Conservation (phyloP, 2,329 filamentous ascomycete species). For the Ilyonectria destructans region DNA sequence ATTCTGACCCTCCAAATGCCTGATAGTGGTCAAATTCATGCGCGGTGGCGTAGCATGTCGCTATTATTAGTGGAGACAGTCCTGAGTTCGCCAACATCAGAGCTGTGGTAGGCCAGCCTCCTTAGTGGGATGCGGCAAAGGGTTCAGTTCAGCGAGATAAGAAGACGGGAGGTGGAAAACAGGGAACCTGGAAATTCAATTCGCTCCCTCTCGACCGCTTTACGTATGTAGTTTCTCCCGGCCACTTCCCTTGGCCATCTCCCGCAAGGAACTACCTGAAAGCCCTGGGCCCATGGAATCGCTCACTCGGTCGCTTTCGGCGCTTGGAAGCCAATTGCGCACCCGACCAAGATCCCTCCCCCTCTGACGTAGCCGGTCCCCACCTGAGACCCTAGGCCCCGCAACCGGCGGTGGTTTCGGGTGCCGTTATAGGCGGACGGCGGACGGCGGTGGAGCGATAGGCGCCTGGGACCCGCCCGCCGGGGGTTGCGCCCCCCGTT, state of each 20-base stretch:
- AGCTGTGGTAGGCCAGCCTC: neutral
- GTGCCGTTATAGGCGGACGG: constrained; percentile 42
- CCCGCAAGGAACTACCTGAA: no score
- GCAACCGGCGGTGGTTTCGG: constrained; percentile 34
- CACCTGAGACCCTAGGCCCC: constrained; percentile 38
- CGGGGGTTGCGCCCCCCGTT: constrained; percentile 19
- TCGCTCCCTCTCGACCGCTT: neutral
- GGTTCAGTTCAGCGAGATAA: neutral
- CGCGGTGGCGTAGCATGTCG: neutral
- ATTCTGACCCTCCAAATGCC: constrained; percentile 5
- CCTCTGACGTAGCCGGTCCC: constrained; percentile 43
- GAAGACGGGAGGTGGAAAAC: neutral
- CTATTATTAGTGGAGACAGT: constrained; percentile 1
- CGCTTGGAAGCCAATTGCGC: constrained; percentile 13
- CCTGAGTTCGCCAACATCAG: neutral
- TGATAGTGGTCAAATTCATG: constrained; percentile 24
- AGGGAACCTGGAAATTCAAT: neutral
- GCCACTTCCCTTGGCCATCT: neutral
- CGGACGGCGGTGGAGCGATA: constrained; percentile 16
- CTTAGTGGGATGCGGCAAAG: neutral
- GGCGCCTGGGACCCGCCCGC: constrained; percentile 22
- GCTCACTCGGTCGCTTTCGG: constrained; percentile 17
- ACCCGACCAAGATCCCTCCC: constrained; percentile 9
- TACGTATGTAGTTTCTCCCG: neutral
- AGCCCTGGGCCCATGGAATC: neutral